Evolutionary conservation across 305 asterid genomes (phyloP), one percentile per base, ranked within the genome.

Genomic region (Fraxinus floribunda): DNA sequence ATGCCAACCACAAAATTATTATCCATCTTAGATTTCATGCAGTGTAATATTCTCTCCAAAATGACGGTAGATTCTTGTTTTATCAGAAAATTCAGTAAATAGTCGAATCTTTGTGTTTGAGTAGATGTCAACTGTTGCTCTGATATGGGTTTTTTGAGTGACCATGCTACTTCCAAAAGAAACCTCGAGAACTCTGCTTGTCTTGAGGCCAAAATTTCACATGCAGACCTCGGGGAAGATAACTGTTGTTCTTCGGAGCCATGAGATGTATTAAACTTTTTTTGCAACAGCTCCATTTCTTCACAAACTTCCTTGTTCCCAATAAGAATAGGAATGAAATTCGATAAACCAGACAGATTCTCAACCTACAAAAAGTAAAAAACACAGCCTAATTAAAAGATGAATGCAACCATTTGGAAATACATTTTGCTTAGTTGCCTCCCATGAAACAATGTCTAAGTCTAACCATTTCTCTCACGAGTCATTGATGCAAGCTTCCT

Each of bases 331-430:
- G 99, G 98, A 81, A 96, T 89, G 88, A 94, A 96, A 88, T 96
- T 96, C 70, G 99, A 94, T 82, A 96, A 78, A 15, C 99, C 99
- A 35, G 92, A 96, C 85, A 92, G 93, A 85, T 96, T 96, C 87
- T 96, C 99, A 36, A 95, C 98, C 98, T 94, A 90, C 88, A 89
- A 57, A 82, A 66, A 3, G 35, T 66, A 7, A 35, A 68, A 16
- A 76, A 52, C 32, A n/a, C 78, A 64, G 72, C 57, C 55, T 18
- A 70, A 20, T 72, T 44, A 78, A 82, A 64, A 26, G 3, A 55
- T 74, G 15, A 80, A 60, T 35, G 68, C 70, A 80, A 35, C 24
- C 18, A 76, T 62, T 66, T 22, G 72, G 16, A 22, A 62, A 62
- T 7, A 4, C 15, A 62, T 66, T 24, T 66, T 62, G 71, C 30